Base-by-base conservation (phyloP, 257 asterid genomes). In the Gardenia jasminoides region DNA sequence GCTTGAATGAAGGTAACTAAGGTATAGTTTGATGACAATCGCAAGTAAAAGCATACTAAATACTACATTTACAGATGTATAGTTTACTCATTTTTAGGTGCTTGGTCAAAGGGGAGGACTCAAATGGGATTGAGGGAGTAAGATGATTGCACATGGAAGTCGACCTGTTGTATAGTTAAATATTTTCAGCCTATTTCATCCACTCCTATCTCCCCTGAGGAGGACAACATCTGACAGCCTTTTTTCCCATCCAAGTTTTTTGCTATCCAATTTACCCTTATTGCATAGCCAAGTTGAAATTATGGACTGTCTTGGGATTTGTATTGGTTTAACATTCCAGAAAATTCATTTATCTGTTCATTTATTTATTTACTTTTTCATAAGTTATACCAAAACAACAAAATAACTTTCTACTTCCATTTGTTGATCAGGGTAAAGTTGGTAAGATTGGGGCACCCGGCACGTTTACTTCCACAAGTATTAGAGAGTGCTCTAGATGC, bases 371-470 rank as follows among this genome's bases (percentile, higher is more conserved):
- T 41, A 48, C 50, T 43, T 26, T 64, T 52, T 72, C 64, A 56
- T n/a, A 44, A 58, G 36, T 22, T 12, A 20, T 31, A 36, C 39
- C 26, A 54, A 74, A 74, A 66, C 44, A 20, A 22, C 58, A 22
- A 59, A 67, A 43, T 68, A 67, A 47, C 77, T 47, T 26, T 72
- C 52, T 43, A n/a, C 20, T 44, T 52, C 43, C 61, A 17, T 56
- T 26, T 70, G 13, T 61, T 19, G 15, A 76, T 72, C 90, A 95
- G 97, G 88, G 96, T 95, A 54, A 95, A 95, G 90, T 85, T 95
- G 91, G 99, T 93, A 58, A 90, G 99, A 87, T 77, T 95, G 82
- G 99, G 99, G 52, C 99, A 95, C 86, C 98, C 99, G 78, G 98
- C 99, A 66, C 99, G 97, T 74, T 88, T 95, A 83, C 98, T 95